phyloP scores from a whole-genome alignment of 345 rosid genomes.

The Brassica carinata region DNA sequence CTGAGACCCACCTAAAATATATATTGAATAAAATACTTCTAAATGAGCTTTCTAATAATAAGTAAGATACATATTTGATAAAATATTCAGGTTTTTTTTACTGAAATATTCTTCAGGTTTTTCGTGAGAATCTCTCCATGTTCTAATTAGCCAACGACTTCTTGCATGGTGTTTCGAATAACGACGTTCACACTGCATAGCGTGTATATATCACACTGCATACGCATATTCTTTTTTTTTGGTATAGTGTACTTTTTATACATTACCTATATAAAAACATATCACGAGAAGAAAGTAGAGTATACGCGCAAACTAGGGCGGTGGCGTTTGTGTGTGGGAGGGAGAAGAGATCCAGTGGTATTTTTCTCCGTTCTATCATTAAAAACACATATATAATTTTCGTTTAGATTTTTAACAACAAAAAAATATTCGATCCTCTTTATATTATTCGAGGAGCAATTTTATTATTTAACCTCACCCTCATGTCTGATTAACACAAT shows the following conservation, averaged over 20 bases:
- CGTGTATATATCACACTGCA: background rate
- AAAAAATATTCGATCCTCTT: background rate
- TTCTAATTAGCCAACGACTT: background rate
- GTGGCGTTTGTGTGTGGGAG: conserved; percentile 18
- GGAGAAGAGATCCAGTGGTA: conserved; percentile 12
- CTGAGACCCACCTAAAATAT: background rate
- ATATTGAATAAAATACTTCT: background rate
- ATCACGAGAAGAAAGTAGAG: background rate
- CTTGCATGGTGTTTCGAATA: background rate
- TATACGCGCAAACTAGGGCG: conserved; percentile 28
- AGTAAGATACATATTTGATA: background rate
- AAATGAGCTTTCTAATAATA: background rate
- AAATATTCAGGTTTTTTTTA: background rate
- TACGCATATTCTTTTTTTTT: background rate
- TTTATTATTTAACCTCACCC: too few species aligned
- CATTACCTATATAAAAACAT: background rate
- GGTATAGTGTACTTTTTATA: background rate
- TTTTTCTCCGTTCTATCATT: conserved; percentile 15
- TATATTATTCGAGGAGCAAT: too few species aligned
- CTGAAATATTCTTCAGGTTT: background rate
- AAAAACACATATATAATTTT: conserved; percentile 3
- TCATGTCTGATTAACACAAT: too few species aligned
- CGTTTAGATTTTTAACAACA: background rate
- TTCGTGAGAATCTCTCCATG: background rate
- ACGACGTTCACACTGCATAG: background rate